phyloP scores from a whole-genome alignment of 257 asterid genomes.

The Solanum habrochaites region DNA sequence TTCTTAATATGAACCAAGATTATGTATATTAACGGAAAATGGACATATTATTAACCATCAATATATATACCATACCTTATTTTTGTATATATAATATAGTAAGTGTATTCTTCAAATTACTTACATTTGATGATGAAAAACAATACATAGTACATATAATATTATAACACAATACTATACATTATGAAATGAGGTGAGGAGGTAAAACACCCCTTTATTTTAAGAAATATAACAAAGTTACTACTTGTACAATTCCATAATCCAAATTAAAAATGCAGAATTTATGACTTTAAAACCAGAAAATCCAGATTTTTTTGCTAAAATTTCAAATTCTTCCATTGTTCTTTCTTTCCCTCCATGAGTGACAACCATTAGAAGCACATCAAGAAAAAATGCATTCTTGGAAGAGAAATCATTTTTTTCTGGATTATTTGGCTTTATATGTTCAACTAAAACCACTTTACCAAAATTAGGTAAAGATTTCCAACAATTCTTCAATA shows the following conservation, averaged over 20 bases:
- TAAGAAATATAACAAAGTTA: neutral
- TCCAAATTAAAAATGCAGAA: neutral
- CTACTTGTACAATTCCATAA: constrained; percentile 13
- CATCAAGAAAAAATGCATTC: neutral
- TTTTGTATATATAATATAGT: no score
- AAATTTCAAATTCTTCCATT: neutral
- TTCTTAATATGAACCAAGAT: no score
- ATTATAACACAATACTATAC: neutral
- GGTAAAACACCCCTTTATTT: neutral
- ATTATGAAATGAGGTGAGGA: neutral
- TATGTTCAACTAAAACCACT: constrained; percentile 1
- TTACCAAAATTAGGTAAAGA: constrained; percentile 11
- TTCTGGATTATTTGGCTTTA: constrained; percentile 5
- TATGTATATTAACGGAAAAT: no score
- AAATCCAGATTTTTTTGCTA: constrained; percentile 12
- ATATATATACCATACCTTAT: no score
- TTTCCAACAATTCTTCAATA: constrained; percentile 10
- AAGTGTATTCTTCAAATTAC: neutral
- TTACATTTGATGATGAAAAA: neutral
- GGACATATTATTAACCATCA: no score
- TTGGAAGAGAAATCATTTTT: neutral
- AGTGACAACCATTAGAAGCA: constrained; percentile 2
- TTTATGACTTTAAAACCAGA: neutral
- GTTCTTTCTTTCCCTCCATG: constrained; percentile 20
- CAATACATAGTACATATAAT: neutral